Evolutionary conservation across 257 asterid species (phyloP), one percentile per base, ranked within the genome.

Genomic region (Forsythia suspensa): DNA sequence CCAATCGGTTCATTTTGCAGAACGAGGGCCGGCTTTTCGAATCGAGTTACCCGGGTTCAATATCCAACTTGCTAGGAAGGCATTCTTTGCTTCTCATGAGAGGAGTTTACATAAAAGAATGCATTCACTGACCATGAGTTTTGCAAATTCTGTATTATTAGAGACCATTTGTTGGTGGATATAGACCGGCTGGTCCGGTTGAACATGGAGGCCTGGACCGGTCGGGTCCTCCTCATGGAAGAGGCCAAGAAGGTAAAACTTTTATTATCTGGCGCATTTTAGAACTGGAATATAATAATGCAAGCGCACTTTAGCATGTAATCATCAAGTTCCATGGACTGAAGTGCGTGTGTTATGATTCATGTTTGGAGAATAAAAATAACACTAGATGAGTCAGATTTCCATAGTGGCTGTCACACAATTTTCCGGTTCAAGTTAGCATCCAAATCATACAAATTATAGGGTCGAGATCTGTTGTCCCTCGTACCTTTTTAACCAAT

Each of bases 11-110:
- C 77, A 88, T 96, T n/a, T 72, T 96, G 44, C 97, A 90, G 82
- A 91, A 89, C 72, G 98, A 94, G 87, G 99, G 99, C 44, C 89
- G 91, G 71, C 87, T 94, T 8, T 96, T 96, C 79, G 98, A 94
- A 87, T 84, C 99, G 76, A 94, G 98, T 24, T 96, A 96, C 82
- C 99, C 99, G 77, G 94, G 93, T 68, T 96, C 99, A 80, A 89
- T 96, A 37, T 90, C 94, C 16, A 94, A 90, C 24, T 80, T 96
- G 70, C 91, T 96, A 6, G 99, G 99, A 29, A 89, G 91, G 46
- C 92, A 94, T 80, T 96, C 99, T 41, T 86, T 96, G 34, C 79
- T 96, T 76, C 96, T 96, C 16, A 96, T 96, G 99, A 84, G 90
- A 41, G 99, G 9, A 83, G 80, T 71, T 80, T 96, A 72, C 99